phyloP scores from a whole-genome alignment of 2,329 filamentous ascomycete species.

The Basipetospora chlamydospora region DNA sequence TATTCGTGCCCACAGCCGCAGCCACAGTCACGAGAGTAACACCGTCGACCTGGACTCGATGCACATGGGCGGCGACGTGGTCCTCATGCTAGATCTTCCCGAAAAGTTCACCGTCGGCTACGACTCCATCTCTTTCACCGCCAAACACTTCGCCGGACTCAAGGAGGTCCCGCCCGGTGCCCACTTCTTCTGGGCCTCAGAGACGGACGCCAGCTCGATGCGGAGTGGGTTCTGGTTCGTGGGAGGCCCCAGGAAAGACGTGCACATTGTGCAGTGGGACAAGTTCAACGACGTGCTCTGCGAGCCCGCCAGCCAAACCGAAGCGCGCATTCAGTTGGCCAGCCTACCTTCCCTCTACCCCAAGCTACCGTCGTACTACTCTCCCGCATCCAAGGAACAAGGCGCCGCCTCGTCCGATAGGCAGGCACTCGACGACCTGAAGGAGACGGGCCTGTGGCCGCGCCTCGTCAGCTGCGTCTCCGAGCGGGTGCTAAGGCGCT shows the following conservation, averaged over 20 bases:
- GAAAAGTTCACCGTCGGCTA: constrained; percentile 36
- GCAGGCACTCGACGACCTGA: constrained; percentile 13
- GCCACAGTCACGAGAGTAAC: not conserved
- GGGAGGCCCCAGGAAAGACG: constrained; percentile 17
- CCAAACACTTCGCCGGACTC: constrained; percentile 35
- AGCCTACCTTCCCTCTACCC: constrained; percentile 23
- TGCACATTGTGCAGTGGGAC: constrained; percentile 41
- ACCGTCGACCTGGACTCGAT: too few relatives aligned
- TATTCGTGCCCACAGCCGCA: too few relatives aligned
- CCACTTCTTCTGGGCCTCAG: constrained; percentile 46
- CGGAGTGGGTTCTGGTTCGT: constrained; percentile 45
- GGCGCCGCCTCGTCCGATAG: constrained; percentile 9
- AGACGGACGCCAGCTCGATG: constrained; percentile 29
- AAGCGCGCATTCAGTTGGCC: constrained; percentile 29
- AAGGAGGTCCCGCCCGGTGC: constrained; percentile 38
- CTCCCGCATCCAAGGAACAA: constrained; percentile 16
- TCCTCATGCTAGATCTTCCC: constrained; percentile 38
- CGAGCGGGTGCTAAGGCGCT: constrained; percentile 26
- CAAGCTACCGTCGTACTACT: constrained; percentile 29
- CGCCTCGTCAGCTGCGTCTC: constrained; percentile 35
- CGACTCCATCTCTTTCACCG: constrained; percentile 34
- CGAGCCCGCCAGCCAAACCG: constrained; percentile 27
- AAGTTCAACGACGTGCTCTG: constrained; percentile 37
- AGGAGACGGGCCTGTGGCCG: constrained; percentile 29
- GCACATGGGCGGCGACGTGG: constrained; percentile 28